These are phyloP conservation scores for Grosmannia huntii DNA, from an alignment of 2,329 filamentous ascomycete genomes.

Conservation along the genomic window DNA sequence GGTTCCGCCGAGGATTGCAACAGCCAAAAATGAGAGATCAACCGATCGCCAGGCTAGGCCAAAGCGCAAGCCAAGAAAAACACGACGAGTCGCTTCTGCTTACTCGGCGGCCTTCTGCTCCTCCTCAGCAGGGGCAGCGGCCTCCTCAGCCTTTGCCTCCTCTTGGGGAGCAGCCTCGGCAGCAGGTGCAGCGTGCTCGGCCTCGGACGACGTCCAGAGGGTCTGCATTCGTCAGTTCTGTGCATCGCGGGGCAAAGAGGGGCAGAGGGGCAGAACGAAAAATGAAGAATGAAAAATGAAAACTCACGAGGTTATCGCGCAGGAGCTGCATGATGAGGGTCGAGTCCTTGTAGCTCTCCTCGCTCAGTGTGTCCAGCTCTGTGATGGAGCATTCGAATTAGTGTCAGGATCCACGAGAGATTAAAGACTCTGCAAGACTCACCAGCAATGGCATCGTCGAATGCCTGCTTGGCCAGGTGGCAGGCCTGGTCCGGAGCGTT, in stretches of 20 bases:
- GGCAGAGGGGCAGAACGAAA: no score
- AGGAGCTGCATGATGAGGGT: constrained; percentile 98
- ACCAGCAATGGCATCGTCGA: constrained; percentile 89
- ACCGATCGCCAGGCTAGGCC: constrained; percentile 25
- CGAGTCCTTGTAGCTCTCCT: constrained; percentile 99
- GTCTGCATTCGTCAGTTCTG: constrained; percentile 42
- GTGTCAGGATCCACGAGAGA: neutral
- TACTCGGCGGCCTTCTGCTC: constrained; percentile 60
- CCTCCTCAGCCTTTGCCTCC: constrained; percentile 43
- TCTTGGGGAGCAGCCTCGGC: constrained; percentile 39
- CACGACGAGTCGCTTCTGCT: constrained; percentile 14
- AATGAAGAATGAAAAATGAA: no score
- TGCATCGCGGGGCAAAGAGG: neutral
- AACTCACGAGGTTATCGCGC: constrained; percentile 79
- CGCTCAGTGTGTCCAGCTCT: constrained; percentile 93
- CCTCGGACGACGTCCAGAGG: constrained; percentile 98
- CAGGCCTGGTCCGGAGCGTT: constrained; percentile 97
- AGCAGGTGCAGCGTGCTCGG: constrained; percentile 57
- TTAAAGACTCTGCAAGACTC: constrained; percentile 9
- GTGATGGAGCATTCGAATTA: constrained; percentile 14
- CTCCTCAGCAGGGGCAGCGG: constrained; percentile 35
- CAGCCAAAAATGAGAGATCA: constrained; percentile 25
- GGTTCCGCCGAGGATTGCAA: constrained; percentile 30
- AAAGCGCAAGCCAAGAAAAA: constrained; percentile 17
- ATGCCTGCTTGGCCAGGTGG: constrained; percentile 92